Evolutionary conservation across 768 basidiomycete genomes (phyloP), one percentile per base, ranked within the genome.

Genomic region (Cystofilobasidium capitatum): DNA sequence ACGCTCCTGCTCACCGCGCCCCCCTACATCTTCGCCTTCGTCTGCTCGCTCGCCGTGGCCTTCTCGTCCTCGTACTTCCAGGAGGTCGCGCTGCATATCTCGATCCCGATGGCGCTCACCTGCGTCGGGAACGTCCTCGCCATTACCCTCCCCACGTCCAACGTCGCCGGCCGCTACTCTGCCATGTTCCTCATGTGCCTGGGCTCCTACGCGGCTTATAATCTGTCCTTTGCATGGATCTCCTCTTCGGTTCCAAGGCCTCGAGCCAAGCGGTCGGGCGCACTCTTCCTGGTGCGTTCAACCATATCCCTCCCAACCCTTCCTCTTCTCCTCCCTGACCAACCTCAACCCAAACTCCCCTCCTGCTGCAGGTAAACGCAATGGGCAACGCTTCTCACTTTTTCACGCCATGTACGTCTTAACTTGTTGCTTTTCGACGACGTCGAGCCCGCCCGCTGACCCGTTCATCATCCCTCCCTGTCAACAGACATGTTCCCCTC

Each of bases 1-100:
- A 75, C 72, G 26, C 69, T 75, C 6, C 71, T 75, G 9, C 65
- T 75, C 16, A 70, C 69, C 10, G 74, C 74, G 20, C 74, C 76
- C 24, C 72, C 75, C 58, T 76, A 77, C 70, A 42, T 66, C 24
- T 73, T 75, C 40, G 74, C 76, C 22, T 69, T 76, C n/a, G 68
- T 72, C 59, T 68, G 75, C 59, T 70, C 75, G 31, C 33, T 75
- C 33, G 14, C 62, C 24, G 62, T 64, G 40, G 75, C 74, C 13
- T 75, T 65, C 65, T 71, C 64, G 39, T 72, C 76, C 10, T 75
- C 76, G 60, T 24, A 73, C 24, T 76, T 75, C 13, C 61, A 70
- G 6, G 73, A 76, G 47, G 76, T 76, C 47, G 72, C 76, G 0
- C 74, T 69, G 65, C 71, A 73, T 57, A 72, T 73, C 37, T 45